phyloP scores from a whole-genome alignment of 1,284 basidiomycete species.

The Anthracocystis walkeri region DNA sequence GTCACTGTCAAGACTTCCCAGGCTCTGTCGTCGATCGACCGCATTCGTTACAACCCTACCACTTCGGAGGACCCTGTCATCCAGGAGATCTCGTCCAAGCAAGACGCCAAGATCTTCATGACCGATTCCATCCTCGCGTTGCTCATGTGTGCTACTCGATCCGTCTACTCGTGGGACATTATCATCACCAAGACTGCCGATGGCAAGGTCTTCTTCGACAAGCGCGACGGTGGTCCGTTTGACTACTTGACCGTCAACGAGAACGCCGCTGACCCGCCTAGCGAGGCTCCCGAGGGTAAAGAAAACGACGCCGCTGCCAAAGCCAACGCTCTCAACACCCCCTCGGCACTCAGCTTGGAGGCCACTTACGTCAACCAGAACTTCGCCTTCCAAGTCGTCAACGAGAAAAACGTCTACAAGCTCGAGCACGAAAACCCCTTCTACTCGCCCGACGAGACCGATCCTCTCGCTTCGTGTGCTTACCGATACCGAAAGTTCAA shows the following conservation, averaged over 20 bases:
- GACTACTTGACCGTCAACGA: constrained; percentile 98
- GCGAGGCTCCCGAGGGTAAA: constrained; percentile 73
- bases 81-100: constrained; percentile 57
- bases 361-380: constrained; percentile 99
- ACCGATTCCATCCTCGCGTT: constrained; percentile 96
- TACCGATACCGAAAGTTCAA: constrained; percentile 98
- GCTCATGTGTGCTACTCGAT: constrained; percentile 94
- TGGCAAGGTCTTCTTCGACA: constrained; percentile 95
- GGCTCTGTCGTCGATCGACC: constrained; percentile 89
- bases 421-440: constrained; percentile 76
- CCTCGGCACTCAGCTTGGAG: constrained; percentile 92
- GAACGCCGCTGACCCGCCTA: constrained; percentile 94
- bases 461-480: constrained; percentile 92
- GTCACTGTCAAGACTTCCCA: constrained; percentile 88
- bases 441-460: constrained; percentile 92
- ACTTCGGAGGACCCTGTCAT: constrained; percentile 90
- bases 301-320: constrained; percentile 57
- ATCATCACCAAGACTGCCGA: constrained; percentile 88
- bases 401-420: constrained; percentile 75
- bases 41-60: constrained; percentile 96
- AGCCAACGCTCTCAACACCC: constrained; percentile 87
- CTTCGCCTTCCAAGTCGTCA: constrained; percentile 95
- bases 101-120: constrained; percentile 86
- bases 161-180: constrained; percentile 99
- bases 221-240: constrained; percentile 91